Base-by-base conservation (phyloP, 2,329 filamentous ascomycete species). In the Exophiala oligosperma region DNA sequence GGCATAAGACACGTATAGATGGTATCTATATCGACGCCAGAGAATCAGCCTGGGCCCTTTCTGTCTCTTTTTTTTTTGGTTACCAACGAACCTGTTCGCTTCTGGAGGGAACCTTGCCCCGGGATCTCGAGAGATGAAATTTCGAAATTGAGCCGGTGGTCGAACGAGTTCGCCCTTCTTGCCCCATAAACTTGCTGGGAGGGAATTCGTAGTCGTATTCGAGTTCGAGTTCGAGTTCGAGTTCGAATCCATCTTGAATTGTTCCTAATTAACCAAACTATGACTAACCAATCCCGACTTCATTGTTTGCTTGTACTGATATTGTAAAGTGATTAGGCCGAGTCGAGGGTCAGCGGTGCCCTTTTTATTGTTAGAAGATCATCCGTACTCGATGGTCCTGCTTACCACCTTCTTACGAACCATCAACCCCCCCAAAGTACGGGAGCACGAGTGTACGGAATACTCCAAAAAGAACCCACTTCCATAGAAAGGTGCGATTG, bases 161-260 rank as follows among this genome's bases (percentile, higher is more conserved):
- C 92, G 88, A 78, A 96, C 96, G 81, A 95, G 96, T 76, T 96
- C 92, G 74, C 92, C 92, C 17, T 85, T 89, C 77, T 94, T 90
- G 28, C 58, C 56, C 38, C 48, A 61, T 8, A 61, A 41, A 67
- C 81, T 81, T 49, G 84, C 87, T 62, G 84, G 81, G 49, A 94
- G 17, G 17, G 17, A 17, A 17, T 17, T 17, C 17, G 17, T 17
- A 17, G 17, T 17, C 17, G 17, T 17, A 17, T 17, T 17, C 17
- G 17, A 17, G 17, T 17, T 17, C 17, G 17, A 11, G 7, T 35
- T 35, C 2, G 32, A 9, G 11, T 35, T 35, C 32, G 32, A 35
- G 11, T 35, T 2, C 11, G 32, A 35, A 35, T 35, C 32, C 32
- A 9, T 2, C 32, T 35, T 35, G 32, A 35, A 6, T 35, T 11